phyloP scores from a whole-genome alignment of 2,329 filamentous ascomycete species.

The Aureobasidium sp. region DNA sequence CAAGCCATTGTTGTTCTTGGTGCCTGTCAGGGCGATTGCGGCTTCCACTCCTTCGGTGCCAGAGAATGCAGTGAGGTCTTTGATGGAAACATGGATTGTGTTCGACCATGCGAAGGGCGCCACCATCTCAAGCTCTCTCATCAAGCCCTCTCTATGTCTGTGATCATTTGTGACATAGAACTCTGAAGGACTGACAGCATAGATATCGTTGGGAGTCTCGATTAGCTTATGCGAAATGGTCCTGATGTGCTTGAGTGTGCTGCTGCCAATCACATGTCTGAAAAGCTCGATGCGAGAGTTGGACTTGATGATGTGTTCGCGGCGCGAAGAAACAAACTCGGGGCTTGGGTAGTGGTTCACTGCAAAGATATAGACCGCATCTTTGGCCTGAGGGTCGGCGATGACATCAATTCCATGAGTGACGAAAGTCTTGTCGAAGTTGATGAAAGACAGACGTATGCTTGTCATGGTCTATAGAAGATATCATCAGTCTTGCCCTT shows the following conservation, averaged over 20 bases:
- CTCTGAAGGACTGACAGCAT: constrained; percentile 39
- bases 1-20: constrained; percentile 53
- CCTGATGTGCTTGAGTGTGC: constrained; percentile 41
- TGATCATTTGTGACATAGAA: constrained; percentile 58
- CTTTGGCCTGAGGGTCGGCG: constrained; percentile 36
- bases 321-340: constrained; percentile 26
- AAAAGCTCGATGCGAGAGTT: constrained; percentile 53
- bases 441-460: constrained; percentile 37
- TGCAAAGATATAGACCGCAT: constrained; percentile 52
- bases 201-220: constrained; percentile 52
- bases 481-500: background rate
- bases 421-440: constrained; percentile 48
- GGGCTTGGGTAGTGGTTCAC: constrained; percentile 53
- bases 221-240: constrained; percentile 49
- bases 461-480: constrained; percentile 26
- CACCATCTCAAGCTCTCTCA: constrained; percentile 44
- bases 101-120: constrained; percentile 33
- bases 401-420: constrained; percentile 57
- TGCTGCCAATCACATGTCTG: constrained; percentile 42
- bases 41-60: constrained; percentile 33
- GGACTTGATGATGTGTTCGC: constrained; percentile 19
- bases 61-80: background rate
- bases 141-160: constrained; percentile 41
- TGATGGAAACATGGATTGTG: constrained; percentile 23
- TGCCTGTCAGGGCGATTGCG: constrained; percentile 35